Base-by-base conservation (phyloP, 2,329 filamentous ascomycete genomes). In the Didymella pomorum region DNA sequence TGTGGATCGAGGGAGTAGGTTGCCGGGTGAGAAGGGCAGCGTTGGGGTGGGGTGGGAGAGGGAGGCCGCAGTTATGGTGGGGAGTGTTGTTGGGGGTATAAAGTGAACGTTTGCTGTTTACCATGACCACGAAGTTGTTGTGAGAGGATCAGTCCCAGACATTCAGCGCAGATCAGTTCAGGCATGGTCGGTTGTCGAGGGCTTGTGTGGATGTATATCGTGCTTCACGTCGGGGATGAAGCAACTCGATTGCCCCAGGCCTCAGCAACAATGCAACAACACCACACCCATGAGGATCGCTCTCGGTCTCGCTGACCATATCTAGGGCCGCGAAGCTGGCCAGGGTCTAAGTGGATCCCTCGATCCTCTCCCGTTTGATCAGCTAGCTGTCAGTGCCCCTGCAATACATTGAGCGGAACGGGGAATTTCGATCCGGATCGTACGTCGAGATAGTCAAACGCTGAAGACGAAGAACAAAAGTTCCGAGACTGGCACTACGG, bases 31-130 rank as follows among this genome's bases (percentile, higher is more conserved):
- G 75, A 76, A 82, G 41, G 71, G 79, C 21, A 54, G n/a, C n/a
- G n/a, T n/a, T n/a, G n/a, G n/a, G n/a, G n/a, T n/a, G 7, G 84
- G 81, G 55, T 97, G 92, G 92, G 94, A 97, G 70, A 85, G 94
- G 37, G 95, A 98, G 79, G 89, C 93, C 46, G 93, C 93, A 1
- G 93, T 98, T 46, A 97, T 98, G 94, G 90, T 96, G 41, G 89
- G 91, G 51, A 91, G 91, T 68, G 87, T 97, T 6, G 83, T 93
- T 48, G 83, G 84, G n/a, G 68, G 71, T 59, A 70, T 76, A 18
- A 70, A 70, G 52, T 76, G 54, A 69, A n/a, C n/a, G n/a, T n/a
- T n/a, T n/a, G n/a, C n/a, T n/a, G n/a, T n/a, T n/a, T n/a, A n/a
- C n/a, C n/a, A n/a, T n/a, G n/a, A n/a, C n/a, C n/a, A n/a, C n/a